Base-by-base conservation (phyloP, 2,329 filamentous ascomycete species). In the Parastagonospora nodorum region DNA sequence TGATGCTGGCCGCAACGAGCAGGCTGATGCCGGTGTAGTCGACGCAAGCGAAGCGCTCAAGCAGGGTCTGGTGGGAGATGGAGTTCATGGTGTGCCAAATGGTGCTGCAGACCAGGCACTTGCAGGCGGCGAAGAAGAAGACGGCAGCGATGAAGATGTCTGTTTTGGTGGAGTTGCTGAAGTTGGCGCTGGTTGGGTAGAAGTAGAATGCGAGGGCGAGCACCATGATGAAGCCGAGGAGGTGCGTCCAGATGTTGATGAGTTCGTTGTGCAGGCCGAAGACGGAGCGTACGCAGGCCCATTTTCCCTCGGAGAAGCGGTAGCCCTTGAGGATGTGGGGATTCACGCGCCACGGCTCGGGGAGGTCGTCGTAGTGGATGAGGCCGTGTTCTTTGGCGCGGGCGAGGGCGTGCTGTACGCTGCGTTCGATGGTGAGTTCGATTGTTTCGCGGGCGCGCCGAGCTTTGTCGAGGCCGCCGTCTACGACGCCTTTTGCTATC, bases 41-140 rank as follows among this genome's bases (percentile, higher is more conserved):
- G 51, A 99, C 92, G 73, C 94, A 99, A 14, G 94, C 94, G 67
- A 99, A 97, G 55, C 92, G 88, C 71, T 96, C 94, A 77, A 99
- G 88, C 36, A 96, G 84, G 15, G 86, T 85, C 66, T 96, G 87
- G 61, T 96, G 90, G 14, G 93, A 92, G 47, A 97, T 95, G 64
- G 90, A 91, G 78, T 93, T 96, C 92, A 99, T 97, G 24, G 94
- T 97, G 78, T 99, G 94, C 94, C 94, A 99, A 69, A 97, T 86
- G 57, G 88, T 93, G 55, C 89, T 95, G 85, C 94, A 99, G 69
- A 93, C 86, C 48, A 99, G 84, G 68, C 93, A 97, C 74, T 97
- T 92, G 80, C 88, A 92, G 39, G 94, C 94, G 41, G 93, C 94
- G 68, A 96, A 90, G 79, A 99, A 97, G 82, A 99, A 99, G 60